These are phyloP conservation scores for Phlebiopsis gigantea DNA, from an alignment of 768 basidiomycete genomes.

Conservation along the genomic window DNA sequence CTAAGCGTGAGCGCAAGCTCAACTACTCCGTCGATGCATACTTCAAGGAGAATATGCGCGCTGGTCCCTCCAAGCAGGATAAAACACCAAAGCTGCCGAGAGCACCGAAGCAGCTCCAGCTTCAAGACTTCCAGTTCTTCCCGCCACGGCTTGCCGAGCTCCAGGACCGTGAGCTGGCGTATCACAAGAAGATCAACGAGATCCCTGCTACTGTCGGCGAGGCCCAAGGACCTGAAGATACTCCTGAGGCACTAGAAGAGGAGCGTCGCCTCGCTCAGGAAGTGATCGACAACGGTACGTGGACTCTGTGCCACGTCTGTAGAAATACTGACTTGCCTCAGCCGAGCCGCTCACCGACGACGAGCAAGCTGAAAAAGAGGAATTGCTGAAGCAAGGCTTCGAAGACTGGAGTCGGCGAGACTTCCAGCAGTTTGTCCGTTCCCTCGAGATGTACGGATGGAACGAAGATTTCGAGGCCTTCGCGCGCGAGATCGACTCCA, in stretches of 20 bases:
- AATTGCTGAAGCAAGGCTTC: slow-evolving; percentile 73
- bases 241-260: slow-evolving; percentile 78
- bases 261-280: slow-evolving; percentile 78
- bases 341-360: slow-evolving; percentile 91
- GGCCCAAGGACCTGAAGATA: slow-evolving; percentile 63
- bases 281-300: slow-evolving; percentile 76
- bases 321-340: slow-evolving; percentile 22
- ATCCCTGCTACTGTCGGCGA: slow-evolving; percentile 64
- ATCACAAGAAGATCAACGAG: slow-evolving; percentile 70
- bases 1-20: slow-evolving; percentile 89
- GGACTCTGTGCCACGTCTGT: background rate
- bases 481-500: slow-evolving; percentile 79
- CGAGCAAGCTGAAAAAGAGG: slow-evolving; percentile 77
- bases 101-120: slow-evolving; percentile 81
- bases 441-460: slow-evolving; percentile 79
- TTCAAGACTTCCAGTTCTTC: slow-evolving; percentile 99
- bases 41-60: slow-evolving; percentile 87
- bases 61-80: slow-evolving; percentile 70
- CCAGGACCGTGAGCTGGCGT: slow-evolving; percentile 83
- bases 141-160: slow-evolving; percentile 72
- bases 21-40: slow-evolving; percentile 96
- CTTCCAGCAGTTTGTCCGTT: slow-evolving; percentile 86
- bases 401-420: slow-evolving; percentile 89
- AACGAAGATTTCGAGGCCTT: slow-evolving; percentile 62
- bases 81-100: slow-evolving; percentile 81